Conservation (phyloP, 1,139 yeast genomes). For the Suzukiozyma palmioleophila region DNA sequence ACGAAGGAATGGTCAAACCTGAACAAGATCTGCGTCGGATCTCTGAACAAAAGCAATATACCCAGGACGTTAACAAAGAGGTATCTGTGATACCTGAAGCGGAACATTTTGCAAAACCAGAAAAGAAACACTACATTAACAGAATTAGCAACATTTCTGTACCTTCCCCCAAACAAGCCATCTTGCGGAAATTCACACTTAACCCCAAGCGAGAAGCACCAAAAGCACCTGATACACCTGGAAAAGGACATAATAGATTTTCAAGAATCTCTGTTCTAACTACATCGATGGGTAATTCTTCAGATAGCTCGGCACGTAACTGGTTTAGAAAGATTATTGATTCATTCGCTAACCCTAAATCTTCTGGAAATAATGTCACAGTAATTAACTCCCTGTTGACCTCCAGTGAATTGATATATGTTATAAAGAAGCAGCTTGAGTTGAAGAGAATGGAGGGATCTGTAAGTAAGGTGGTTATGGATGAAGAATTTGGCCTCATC, state of each 20-base stretch:
- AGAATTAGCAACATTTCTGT: constrained; percentile 12
- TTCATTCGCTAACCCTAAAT: constrained; percentile 14
- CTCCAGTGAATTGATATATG: constrained; percentile 27
- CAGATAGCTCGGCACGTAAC: constrained; percentile 15
- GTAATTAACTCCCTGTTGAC: constrained; percentile 32
- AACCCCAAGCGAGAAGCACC: constrained; percentile 42
- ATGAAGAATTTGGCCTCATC: constrained; percentile 41
- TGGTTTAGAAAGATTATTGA: constrained; percentile 41
- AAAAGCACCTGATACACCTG: constrained; percentile 6
- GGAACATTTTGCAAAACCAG: constrained; percentile 3
- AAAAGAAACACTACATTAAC: constrained; percentile 21
- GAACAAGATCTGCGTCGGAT: constrained; percentile 1
- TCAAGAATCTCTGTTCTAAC: constrained; percentile 20
- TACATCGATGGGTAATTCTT: constrained; percentile 7
- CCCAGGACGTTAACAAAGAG: not conserved
- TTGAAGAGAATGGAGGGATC: constrained; percentile 51
- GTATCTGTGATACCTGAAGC: not conserved
- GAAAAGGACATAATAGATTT: constrained; percentile 19
- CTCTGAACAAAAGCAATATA: constrained; percentile 2
- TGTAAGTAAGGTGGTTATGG: constrained; percentile 36
- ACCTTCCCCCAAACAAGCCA: constrained; percentile 9
- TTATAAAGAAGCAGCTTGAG: constrained; percentile 39
- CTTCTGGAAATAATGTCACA: constrained; percentile 19
- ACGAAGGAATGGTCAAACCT: constrained; percentile 5
- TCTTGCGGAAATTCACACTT: constrained; percentile 30